phyloP scores from a whole-genome alignment of 208 protist species.

The Trypanosoma theileri region DNA sequence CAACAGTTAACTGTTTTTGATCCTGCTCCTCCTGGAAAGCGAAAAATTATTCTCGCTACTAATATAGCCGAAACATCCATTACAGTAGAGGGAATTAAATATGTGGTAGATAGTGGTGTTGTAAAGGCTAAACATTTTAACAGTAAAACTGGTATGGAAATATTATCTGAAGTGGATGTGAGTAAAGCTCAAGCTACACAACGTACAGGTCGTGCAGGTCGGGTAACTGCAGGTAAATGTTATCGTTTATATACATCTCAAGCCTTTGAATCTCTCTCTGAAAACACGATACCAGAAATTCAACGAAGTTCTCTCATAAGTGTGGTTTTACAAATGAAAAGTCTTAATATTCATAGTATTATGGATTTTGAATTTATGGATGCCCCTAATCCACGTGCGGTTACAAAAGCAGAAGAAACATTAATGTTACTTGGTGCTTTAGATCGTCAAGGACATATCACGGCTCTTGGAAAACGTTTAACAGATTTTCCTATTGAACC shows the following conservation, averaged over 20 bases:
- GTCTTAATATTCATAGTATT: conserved; percentile 96
- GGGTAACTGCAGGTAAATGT: conserved; percentile 96
- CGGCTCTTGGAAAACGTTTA: conserved; percentile 91
- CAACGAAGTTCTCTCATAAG: conserved; percentile 97
- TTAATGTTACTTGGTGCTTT: conserved; percentile 94
- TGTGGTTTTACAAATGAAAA: conserved; percentile 96
- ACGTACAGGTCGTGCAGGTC: conserved; percentile 96
- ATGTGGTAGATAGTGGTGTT: conserved; percentile 98
- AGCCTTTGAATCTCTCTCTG: conserved; percentile 94
- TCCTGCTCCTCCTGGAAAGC: conserved; percentile 69
- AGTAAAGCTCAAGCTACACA: conserved; percentile 94
- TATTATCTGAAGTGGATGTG: conserved; percentile 93
- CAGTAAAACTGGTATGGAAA: conserved; percentile 96
- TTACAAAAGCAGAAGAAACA: conserved; percentile 92
- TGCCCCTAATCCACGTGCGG: conserved; percentile 86
- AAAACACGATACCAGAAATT: conserved; percentile 98
- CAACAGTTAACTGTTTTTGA: conserved; percentile 97
- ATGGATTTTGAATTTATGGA: conserved; percentile 99
- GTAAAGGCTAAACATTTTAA: conserved; percentile 98
- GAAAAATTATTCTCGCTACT: conserved; percentile 97
- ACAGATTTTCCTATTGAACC: conserved; percentile 99
- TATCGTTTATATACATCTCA: conserved; percentile 97
- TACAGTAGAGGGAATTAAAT: conserved; percentile 98
- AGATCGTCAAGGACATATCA: conserved; percentile 83
- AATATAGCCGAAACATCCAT: conserved; percentile 99